Percentiles rank a stretch among this genome's conserved stretches.
These are phyloP conservation scores for Platismatia glauca DNA, from an alignment of 495 filamentous ascomycete genomes.

Conservation along the genomic window DNA sequence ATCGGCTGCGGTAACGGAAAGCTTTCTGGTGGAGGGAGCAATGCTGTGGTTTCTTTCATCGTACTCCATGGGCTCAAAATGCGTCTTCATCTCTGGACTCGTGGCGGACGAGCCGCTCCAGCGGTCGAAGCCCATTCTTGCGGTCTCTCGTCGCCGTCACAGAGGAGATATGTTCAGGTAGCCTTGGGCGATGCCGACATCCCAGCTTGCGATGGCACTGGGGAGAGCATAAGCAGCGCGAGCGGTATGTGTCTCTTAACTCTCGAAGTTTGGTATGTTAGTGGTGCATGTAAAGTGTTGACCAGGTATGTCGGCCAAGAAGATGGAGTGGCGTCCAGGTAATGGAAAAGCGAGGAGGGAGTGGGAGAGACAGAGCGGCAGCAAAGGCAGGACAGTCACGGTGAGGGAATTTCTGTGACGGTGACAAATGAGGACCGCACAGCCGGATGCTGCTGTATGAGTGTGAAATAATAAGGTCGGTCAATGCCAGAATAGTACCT, in stretches of 20 bases:
- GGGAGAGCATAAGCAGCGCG: background rate
- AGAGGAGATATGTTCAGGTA: background rate
- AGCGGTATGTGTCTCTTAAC: background rate
- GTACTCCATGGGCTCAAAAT: conserved; percentile 11
- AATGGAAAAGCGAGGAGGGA: background rate
- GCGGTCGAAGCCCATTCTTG: conserved; percentile 1
- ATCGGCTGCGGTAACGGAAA: conserved; percentile 36
- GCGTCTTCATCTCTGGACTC: conserved; percentile 1
- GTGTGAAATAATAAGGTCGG: too few species aligned
- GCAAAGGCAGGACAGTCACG: background rate
- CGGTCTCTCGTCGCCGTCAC: background rate
- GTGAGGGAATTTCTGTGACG: background rate
- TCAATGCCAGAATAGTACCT: too few species aligned
- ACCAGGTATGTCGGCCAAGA: background rate
- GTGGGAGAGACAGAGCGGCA: background rate
- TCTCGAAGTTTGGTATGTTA: background rate
- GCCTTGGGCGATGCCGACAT: background rate
- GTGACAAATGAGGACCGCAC: too few species aligned
- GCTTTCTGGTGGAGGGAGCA: conserved; percentile 6
- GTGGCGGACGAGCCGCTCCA: conserved; percentile 1
- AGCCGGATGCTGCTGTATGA: too few species aligned
- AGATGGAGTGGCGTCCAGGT: background rate
- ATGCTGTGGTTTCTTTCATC: conserved; percentile 18
- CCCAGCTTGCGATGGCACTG: background rate
- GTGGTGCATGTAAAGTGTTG: background rate